Conservation (phyloP, 495 filamentous ascomycete genomes). For the Penicillium coffeae region DNA sequence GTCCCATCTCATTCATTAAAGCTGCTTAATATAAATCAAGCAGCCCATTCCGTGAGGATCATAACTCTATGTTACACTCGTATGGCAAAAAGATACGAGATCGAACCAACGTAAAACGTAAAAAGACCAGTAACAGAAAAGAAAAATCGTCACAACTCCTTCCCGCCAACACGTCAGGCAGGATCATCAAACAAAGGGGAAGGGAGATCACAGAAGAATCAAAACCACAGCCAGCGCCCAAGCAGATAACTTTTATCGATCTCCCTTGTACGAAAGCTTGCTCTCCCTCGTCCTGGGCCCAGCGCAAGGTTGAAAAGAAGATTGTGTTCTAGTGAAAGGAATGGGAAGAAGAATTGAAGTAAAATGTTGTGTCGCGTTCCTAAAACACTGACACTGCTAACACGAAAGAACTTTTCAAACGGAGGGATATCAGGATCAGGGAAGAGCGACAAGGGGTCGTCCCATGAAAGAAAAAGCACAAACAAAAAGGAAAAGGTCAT, state of each 20-base stretch:
- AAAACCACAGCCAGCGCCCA: conserved; percentile 16
- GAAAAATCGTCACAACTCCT: conserved; percentile 35
- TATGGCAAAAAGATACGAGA: conserved; percentile 14
- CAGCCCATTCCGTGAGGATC: conserved; percentile 27
- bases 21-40: conserved; percentile 1
- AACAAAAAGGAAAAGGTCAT: conserved; percentile 38
- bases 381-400: conserved; percentile 38
- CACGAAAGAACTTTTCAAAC: conserved; percentile 45
- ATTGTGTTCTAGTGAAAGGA: conserved; percentile 12
- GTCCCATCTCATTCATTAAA: conserved; percentile 6
- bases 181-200: conserved; percentile 5
- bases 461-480: conserved; percentile 25
- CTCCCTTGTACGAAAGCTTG: conserved; percentile 4
- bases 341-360: conserved; percentile 12
- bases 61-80: conserved; percentile 42
- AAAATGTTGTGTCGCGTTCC: conserved; percentile 34
- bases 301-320: not conserved
- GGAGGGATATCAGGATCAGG: conserved; percentile 50
- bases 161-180: conserved; percentile 18
- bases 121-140: conserved; percentile 19
- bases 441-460: conserved; percentile 15
- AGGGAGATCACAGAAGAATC: conserved; percentile 10
- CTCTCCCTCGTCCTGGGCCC: conserved; percentile 3
- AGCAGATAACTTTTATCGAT: conserved; percentile 22
- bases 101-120: not conserved